A percentile compares a stretch with the other conserved stretches of the same genome.
phyloP scores from a whole-genome alignment of 2,329 filamentous ascomycete genomes.

The Colletotrichum zoysiae region DNA sequence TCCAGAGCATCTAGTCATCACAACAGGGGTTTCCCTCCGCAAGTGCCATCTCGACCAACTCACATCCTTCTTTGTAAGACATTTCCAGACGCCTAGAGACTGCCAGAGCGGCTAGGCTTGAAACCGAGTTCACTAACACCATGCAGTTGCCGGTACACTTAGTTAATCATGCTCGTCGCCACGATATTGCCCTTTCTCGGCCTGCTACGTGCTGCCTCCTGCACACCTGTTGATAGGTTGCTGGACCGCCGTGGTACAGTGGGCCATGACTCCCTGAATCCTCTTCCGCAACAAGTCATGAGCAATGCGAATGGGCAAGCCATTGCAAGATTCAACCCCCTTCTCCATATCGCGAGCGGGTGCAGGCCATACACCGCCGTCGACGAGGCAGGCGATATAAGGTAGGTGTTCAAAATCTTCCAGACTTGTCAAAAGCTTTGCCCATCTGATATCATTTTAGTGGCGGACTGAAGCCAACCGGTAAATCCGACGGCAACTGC shows the following conservation, averaged over 20 bases:
- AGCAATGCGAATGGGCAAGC: conserved; percentile 15
- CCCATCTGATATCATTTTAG: conserved; percentile 41
- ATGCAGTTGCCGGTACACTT: not conserved
- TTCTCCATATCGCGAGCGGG: conserved; percentile 33
- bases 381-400: conserved; percentile 21
- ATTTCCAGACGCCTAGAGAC: not conserved
- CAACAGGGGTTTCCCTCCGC: conserved; percentile 9
- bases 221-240: not conserved
- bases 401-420: not conserved
- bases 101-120: too few species aligned
- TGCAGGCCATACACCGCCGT: conserved; percentile 32
- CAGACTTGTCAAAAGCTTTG: not conserved
- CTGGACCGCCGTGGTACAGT: conserved; percentile 4
- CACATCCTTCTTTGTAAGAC: not conserved
- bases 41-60: not conserved
- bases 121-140: not conserved
- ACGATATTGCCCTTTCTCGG: conserved; percentile 1
- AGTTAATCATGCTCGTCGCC: conserved; percentile 5
- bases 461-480: conserved; percentile 52
- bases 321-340: conserved; percentile 31
- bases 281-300: not conserved
- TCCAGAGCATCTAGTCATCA: not conserved
- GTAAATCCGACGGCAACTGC: conserved; percentile 50
- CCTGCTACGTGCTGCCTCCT: not conserved
- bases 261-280: conserved; percentile 15